phyloP scores from a whole-genome alignment of 306 rosid species.

The Lathyrus aphaca region DNA sequence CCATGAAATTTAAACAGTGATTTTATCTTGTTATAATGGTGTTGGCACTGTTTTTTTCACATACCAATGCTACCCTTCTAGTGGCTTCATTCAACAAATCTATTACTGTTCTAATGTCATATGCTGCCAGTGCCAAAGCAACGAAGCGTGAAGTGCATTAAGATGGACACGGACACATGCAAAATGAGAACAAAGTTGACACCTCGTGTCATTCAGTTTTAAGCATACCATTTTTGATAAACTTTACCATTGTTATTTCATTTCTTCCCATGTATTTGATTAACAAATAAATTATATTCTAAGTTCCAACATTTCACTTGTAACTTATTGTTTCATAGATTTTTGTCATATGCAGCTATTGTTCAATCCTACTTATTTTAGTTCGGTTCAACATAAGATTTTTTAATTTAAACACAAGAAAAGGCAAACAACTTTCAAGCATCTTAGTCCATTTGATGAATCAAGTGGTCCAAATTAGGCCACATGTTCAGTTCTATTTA shows the following conservation, averaged over 20 bases:
- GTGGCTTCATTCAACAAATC: background rate
- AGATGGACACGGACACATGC: conserved; percentile 9
- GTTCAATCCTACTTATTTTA: background rate
- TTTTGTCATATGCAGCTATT: background rate
- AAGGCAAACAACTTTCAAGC: too few relatives aligned
- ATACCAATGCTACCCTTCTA: conserved; percentile 3
- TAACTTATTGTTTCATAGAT: conserved; percentile 13
- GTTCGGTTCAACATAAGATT: background rate
- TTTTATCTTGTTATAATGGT: background rate
- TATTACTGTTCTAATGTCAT: conserved; percentile 16
- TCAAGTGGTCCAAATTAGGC: too few relatives aligned
- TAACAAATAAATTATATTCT: background rate
- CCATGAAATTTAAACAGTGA: conserved; percentile 36
- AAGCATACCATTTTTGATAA: background rate
- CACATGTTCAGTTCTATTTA: too few relatives aligned
- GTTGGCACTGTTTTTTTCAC: background rate
- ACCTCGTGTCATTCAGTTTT: background rate
- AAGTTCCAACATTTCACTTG: conserved; percentile 4
- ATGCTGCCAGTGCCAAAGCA: conserved; percentile 9
- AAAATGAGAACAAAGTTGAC: background rate
- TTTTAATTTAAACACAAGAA: conserved; percentile 1
- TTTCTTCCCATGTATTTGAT: conserved; percentile 24
- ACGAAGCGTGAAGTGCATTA: conserved; percentile 12
- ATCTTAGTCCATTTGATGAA: too few relatives aligned
- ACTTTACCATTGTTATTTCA: conserved; percentile 1